Conservation (phyloP, 1,284 basidiomycete genomes). For the Ustilago vetiveriae region DNA sequence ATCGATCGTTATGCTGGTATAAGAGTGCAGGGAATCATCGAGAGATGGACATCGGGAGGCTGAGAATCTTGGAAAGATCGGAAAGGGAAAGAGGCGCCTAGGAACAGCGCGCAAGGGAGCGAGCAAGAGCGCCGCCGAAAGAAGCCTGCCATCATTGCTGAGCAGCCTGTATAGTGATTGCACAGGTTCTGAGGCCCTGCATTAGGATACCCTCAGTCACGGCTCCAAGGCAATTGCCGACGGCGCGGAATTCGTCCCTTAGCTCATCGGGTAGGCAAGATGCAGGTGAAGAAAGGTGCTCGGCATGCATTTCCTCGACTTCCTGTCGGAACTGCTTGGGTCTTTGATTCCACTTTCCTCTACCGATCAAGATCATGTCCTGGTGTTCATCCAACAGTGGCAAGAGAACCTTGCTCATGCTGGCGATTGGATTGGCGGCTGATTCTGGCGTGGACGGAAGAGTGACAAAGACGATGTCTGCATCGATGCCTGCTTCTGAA, state of each 20-base stretch:
- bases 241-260: slow-evolving; percentile 16
- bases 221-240: slow-evolving; percentile 41
- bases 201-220: slow-evolving; percentile 34
- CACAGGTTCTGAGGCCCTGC: slow-evolving; percentile 6
- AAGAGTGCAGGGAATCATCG: too few relatives aligned
- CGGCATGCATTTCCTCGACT: slow-evolving; percentile 30
- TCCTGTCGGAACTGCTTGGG: slow-evolving; percentile 34
- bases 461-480: slow-evolving; percentile 27
- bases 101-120: too few relatives aligned
- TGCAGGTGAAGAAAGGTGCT: background rate
- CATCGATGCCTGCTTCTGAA: slow-evolving; percentile 3
- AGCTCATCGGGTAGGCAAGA: slow-evolving; percentile 8
- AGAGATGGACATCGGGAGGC: too few relatives aligned
- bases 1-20: too few relatives aligned
- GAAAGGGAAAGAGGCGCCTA: too few relatives aligned
- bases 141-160: slow-evolving; percentile 14
- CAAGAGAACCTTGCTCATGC: slow-evolving; percentile 15
- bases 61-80: too few relatives aligned
- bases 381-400: slow-evolving; percentile 22
- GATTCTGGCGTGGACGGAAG: slow-evolving; percentile 8
- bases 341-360: slow-evolving; percentile 47
- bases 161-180: slow-evolving; percentile 24
- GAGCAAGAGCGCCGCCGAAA: too few relatives aligned
- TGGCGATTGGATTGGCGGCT: slow-evolving; percentile 7
- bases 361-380: slow-evolving; percentile 46